phyloP scores from a whole-genome alignment of 345 rosid genomes.

The Lagerstroemia speciosa region DNA sequence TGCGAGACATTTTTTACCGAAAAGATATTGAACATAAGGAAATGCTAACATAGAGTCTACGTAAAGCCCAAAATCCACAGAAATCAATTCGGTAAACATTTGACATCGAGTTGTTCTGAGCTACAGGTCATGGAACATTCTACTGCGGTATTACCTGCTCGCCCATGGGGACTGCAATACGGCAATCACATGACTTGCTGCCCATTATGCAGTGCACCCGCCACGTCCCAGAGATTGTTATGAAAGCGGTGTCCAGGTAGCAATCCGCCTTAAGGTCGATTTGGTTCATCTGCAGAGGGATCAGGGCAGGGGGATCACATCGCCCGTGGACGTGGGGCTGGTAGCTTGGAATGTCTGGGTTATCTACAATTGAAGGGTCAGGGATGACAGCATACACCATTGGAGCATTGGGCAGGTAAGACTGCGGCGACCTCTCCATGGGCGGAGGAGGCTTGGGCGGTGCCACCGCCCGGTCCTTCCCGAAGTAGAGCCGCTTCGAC shows the following conservation, averaged over 20 bases:
- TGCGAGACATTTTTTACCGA: too few relatives aligned
- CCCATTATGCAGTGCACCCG: conserved; percentile 92
- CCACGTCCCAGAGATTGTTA: conserved; percentile 60
- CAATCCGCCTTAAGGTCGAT: conserved; percentile 56
- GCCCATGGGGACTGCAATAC: conserved; percentile 80
- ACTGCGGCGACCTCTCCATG: conserved; percentile 49
- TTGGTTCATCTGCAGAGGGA: conserved; percentile 79
- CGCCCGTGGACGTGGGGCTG: conserved; percentile 95
- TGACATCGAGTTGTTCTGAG: background rate
- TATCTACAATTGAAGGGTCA: conserved; percentile 78
- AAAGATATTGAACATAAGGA: too few relatives aligned
- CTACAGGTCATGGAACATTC: background rate
- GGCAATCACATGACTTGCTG: conserved; percentile 77
- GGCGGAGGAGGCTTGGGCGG: conserved; percentile 45
- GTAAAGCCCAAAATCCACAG: background rate
- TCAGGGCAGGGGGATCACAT: conserved; percentile 83
- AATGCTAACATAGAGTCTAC: background rate
- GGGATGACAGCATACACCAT: conserved; percentile 78
- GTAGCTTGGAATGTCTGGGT: conserved; percentile 90
- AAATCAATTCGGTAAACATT: background rate
- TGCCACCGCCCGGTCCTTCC: conserved; percentile 66
- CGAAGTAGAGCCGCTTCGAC: conserved; percentile 62
- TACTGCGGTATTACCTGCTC: conserved; percentile 43
- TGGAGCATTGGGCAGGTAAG: conserved; percentile 57
- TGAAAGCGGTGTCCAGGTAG: conserved; percentile 51